Base-by-base conservation (phyloP, 805 yeast genomes). In the Saccharomycopsis sp. region DNA sequence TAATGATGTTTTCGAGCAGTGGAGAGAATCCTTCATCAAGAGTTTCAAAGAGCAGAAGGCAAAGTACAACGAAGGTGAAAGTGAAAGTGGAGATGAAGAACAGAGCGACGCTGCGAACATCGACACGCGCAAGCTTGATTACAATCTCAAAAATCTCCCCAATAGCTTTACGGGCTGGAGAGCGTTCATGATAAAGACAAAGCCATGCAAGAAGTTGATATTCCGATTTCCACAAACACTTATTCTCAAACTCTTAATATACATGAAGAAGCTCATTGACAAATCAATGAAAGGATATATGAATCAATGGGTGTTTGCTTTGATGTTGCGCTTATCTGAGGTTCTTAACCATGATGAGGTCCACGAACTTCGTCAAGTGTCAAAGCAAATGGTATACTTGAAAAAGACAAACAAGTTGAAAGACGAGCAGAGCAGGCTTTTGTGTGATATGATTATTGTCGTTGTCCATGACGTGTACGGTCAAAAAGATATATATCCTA, bases 111-210 rank as follows among this genome's bases (percentile, higher is more conserved):
- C 22, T 10, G 18, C 22, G 15, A 27, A 40, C 15, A 18, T 8
- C 13, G 21, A 36, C 10, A 4, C 18, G 16, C 29, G n/a, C 4
- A 21, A 12, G 6, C n/a, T n/a, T n/a, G 36, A 32, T 4, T 25
- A 10, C 12, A 18, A 38, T 22, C n/a, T 8, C 13, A 20, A n/a
- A n/a, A 38, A 32, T n/a, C 9, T 45, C 5, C 49, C 49, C n/a
- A 25, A 33, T 12, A 46, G 32, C 13, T 46, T 46, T 36, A 46
- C 49, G 5, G 38, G 21, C 29, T 46, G 49, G 49, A n/a, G 49
- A 27, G 38, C 34, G 13, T 46, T 34, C 19, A 46, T 46, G 49
- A 31, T 46, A 18, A 37, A 30, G 19, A 37, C 36, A 13, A 23
- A 30, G 21, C 46, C 49, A 3, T 23, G 29, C 8, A 30, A 30